Evolutionary conservation across 2,329 filamentous ascomycete genomes (phyloP).

Genomic region (Amylocarpus encephaloides): DNA sequence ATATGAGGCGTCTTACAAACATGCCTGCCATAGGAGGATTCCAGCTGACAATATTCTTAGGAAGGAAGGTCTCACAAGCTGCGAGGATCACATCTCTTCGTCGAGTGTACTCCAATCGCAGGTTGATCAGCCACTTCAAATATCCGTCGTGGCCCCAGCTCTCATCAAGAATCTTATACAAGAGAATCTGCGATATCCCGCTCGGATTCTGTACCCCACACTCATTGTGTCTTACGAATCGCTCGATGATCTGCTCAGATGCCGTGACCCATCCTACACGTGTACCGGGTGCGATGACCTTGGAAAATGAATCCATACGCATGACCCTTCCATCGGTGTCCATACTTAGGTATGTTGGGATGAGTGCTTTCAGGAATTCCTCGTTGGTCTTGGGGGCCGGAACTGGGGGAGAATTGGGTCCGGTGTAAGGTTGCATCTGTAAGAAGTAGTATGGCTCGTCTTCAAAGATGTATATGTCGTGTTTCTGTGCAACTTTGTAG

Average conservation of each 20-base stretch:
- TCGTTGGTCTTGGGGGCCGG: constrained; percentile 56
- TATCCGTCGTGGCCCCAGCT: constrained; percentile 91
- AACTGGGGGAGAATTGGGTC: constrained; percentile 36
- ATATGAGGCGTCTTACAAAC: constrained; percentile 63
- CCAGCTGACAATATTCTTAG: constrained; percentile 71
- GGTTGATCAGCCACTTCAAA: constrained; percentile 77
- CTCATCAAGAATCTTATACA: constrained; percentile 89
- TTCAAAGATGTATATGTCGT: constrained; percentile 65
- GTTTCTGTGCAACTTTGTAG: constrained; percentile 62
- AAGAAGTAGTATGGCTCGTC: constrained; percentile 75
- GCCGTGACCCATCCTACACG: constrained; percentile 86
- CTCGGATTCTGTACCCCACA: constrained; percentile 77
- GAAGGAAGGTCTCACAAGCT: constrained; percentile 74
- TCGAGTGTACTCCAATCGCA: constrained; percentile 74
- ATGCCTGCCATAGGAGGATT: constrained; percentile 77
- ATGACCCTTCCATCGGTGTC: constrained; percentile 84
- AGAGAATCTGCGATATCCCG: constrained; percentile 74
- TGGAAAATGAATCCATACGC: constrained; percentile 89
- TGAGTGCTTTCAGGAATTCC: constrained; percentile 66
- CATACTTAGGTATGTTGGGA: constrained; percentile 71
- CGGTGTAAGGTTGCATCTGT: constrained; percentile 54
- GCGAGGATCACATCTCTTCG: constrained; percentile 70
- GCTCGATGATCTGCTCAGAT: constrained; percentile 75
- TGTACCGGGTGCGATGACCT: constrained; percentile 78
- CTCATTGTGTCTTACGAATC: constrained; percentile 77